These are phyloP conservation scores for Lichtheimia ramosa DNA, from an alignment of 371 early-diverging fungal species.

Conservation along the genomic window DNA sequence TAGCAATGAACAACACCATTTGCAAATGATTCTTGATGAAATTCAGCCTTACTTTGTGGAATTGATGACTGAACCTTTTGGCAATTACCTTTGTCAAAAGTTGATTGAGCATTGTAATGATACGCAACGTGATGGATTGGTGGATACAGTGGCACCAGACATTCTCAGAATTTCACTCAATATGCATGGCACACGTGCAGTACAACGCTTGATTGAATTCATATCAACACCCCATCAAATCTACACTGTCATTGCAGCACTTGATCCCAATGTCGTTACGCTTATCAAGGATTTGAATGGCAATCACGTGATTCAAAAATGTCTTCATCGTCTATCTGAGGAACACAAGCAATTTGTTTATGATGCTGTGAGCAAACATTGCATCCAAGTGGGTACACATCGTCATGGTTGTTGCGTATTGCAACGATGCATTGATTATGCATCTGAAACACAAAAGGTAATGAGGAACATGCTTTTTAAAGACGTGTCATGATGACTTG, in stretches of 20 bases:
- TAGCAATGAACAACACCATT: constrained; percentile 32
- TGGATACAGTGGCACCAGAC: constrained; percentile 71
- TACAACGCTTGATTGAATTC: constrained; percentile 93
- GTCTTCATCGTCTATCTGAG: constrained; percentile 73
- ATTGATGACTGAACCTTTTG: constrained; percentile 92
- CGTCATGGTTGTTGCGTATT: constrained; percentile 98
- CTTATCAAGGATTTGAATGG: constrained; percentile 96
- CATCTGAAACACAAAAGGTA: constrained; percentile 66
- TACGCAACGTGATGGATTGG: constrained; percentile 70
- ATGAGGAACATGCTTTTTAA: not conserved
- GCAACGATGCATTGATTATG: constrained; percentile 94
- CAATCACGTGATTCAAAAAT: constrained; percentile 98
- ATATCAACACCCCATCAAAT: constrained; percentile 70
- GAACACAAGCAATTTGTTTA: constrained; percentile 88
- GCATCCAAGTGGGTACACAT: constrained; percentile 89
- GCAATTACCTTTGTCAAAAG: constrained; percentile 92
- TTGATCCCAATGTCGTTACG: constrained; percentile 77
- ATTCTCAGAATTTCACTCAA: constrained; percentile 83
- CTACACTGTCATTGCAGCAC: constrained; percentile 66
- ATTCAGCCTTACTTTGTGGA: constrained; percentile 73
- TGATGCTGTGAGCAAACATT: constrained; percentile 84
- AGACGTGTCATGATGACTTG: not conserved
- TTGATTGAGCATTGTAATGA: constrained; percentile 79
- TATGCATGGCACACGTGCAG: constrained; percentile 97
- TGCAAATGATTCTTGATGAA: constrained; percentile 72